A percentile compares a stretch with the other conserved stretches of the same genome.
Conservation (phyloP, 176 grass and related monocot species). For the Dendrocalamus sinicus region DNA sequence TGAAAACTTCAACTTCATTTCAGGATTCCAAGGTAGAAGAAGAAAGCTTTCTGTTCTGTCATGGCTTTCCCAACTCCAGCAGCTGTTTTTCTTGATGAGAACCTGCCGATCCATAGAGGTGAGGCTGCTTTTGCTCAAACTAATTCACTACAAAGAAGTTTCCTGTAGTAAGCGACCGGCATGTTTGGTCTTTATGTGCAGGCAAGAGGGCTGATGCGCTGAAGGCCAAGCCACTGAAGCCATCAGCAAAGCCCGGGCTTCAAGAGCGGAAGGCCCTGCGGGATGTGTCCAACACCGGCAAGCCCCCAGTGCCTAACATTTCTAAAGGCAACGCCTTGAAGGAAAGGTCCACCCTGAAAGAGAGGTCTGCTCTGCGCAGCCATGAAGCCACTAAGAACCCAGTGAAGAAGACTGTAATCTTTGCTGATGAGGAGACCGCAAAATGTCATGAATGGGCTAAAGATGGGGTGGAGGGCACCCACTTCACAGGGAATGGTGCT, state of each 20-base stretch:
- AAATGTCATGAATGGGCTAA: slow-evolving; percentile 72
- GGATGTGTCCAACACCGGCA: slow-evolving; percentile 62
- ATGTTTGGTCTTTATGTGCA: slow-evolving; percentile 21
- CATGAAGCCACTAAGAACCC: slow-evolving; percentile 47
- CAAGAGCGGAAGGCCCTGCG: slow-evolving; percentile 57
- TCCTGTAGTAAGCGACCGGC: not conserved
- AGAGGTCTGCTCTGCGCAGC: slow-evolving; percentile 36
- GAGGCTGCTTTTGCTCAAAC: slow-evolving; percentile 7
- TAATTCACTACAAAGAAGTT: slow-evolving; percentile 13
- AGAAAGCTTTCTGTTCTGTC: slow-evolving; percentile 30
- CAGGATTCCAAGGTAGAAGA: slow-evolving; percentile 12
- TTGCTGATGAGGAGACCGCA: slow-evolving; percentile 52
- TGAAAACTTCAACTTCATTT: not conserved
- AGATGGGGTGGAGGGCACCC: slow-evolving; percentile 57
- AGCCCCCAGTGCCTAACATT: slow-evolving; percentile 35
- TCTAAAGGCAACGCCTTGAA: slow-evolving; percentile 44
- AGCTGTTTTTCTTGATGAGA: slow-evolving; percentile 58
- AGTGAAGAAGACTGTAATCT: slow-evolving; percentile 38
- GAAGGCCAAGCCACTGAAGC: slow-evolving; percentile 60
- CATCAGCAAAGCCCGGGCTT: slow-evolving; percentile 43
- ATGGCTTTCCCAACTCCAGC: slow-evolving; percentile 60
- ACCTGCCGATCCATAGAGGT: slow-evolving; percentile 54
- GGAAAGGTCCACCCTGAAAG: slow-evolving; percentile 49
- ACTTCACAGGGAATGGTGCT: slow-evolving; percentile 60
- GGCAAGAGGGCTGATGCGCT: slow-evolving; percentile 53